Evolutionary conservation across 1,284 basidiomycete species (phyloP).

Genomic region (Melampsora americana): DNA sequence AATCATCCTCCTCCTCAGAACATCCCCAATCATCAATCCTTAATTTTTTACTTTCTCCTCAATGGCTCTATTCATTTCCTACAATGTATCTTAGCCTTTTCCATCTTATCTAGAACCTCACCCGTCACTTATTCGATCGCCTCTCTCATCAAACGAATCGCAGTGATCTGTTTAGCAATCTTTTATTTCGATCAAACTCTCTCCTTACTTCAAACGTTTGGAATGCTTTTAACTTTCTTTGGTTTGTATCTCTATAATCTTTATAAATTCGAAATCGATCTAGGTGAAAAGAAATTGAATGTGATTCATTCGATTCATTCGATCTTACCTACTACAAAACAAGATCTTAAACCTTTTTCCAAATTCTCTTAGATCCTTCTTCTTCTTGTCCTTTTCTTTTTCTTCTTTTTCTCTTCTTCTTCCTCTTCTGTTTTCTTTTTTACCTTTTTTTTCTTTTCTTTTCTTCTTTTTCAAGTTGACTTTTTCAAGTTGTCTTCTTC

Average conservation of each 20-base stretch:
- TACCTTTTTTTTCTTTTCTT: not conserved
- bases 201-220: slow-evolving; percentile 76
- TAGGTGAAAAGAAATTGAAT: slow-evolving; percentile 72
- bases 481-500: too few relatives aligned
- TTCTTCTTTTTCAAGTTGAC: too few relatives aligned
- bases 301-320: slow-evolving; percentile 75
- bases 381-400: not conserved
- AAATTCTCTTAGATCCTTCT: not conserved
- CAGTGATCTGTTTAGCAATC: slow-evolving; percentile 95
- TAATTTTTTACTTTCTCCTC: slow-evolving; percentile 71
- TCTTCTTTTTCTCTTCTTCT: not conserved
- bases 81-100: slow-evolving; percentile 95
- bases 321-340: slow-evolving; percentile 64
- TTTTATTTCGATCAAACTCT: slow-evolving; percentile 91
- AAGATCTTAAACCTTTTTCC: slow-evolving; percentile 44
- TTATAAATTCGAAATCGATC: slow-evolving; percentile 86
- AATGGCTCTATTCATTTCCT: slow-evolving; percentile 95
- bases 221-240: slow-evolving; percentile 82
- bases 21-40: slow-evolving; percentile 47
- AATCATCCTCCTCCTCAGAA: slow-evolving; percentile 57
- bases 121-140: slow-evolving; percentile 99
- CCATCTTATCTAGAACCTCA: slow-evolving; percentile 89
- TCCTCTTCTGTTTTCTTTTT: not conserved
- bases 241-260: slow-evolving; percentile 96
- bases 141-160: slow-evolving; percentile 93